Percentiles rank a stretch among this genome's conserved stretches.
These are phyloP conservation scores for Pichia sp. DNA, from an alignment of 1,139 yeast species.

Conservation along the genomic window DNA sequence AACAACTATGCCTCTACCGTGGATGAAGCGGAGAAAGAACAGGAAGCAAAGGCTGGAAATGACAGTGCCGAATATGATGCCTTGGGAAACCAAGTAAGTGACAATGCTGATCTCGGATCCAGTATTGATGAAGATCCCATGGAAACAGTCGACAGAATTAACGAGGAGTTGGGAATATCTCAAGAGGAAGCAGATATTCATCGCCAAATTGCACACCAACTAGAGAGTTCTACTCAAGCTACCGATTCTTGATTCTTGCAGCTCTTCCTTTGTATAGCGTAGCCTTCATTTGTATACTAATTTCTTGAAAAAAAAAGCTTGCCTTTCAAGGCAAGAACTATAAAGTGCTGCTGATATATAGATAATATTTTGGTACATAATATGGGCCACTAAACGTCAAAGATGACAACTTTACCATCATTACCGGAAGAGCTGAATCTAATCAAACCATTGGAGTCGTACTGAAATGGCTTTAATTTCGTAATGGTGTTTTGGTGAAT, in stretches of 20 bases:
- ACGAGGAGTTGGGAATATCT: conserved; percentile 9
- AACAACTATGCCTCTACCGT: too few species aligned
- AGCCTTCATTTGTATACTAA: conserved; percentile 7
- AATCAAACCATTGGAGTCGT: conserved; percentile 32
- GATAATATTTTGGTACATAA: too few species aligned
- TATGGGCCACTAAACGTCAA: too few species aligned
- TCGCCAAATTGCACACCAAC: conserved; percentile 12
- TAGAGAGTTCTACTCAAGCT: conserved; percentile 7
- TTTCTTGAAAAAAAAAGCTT: too few species aligned
- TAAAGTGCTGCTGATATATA: too few species aligned
- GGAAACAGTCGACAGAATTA: conserved; percentile 11
- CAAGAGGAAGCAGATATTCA: conserved; percentile 10
- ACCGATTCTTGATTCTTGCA: neutral
- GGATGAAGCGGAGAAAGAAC: too few species aligned
- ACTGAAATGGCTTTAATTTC: conserved; percentile 45
- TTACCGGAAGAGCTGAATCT: conserved; percentile 69
- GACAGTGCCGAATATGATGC: neutral
- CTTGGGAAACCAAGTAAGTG: conserved; percentile 1
- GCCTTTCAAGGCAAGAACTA: too few species aligned
- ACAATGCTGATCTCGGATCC: conserved; percentile 7
- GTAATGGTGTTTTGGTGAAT: conserved; percentile 90
- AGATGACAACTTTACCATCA: conserved; percentile 86
- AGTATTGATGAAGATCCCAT: conserved; percentile 11
- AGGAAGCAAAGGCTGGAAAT: neutral
- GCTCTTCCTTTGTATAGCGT: too few species aligned